Percentiles rank a stretch among this genome's conserved stretches.
Evolutionary conservation across 225 moss, liverwort and hornwort species (phyloP).

Genomic region (Neckera pumila): DNA sequence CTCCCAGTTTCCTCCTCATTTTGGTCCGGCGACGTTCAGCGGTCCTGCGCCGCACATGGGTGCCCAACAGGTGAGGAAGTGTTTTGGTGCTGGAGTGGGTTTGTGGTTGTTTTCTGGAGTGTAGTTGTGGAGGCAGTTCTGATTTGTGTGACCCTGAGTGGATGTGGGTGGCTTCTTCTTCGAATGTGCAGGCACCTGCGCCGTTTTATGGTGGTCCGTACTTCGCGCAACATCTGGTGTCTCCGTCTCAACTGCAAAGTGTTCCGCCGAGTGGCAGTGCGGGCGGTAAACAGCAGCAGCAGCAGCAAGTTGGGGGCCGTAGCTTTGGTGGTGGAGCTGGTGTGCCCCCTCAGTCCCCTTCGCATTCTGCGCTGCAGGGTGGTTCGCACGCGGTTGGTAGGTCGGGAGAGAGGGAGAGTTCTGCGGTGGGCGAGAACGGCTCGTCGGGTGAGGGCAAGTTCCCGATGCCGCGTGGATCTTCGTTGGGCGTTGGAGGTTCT

Average conservation of each 20-base stretch:
- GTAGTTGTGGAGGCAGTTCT: background rate
- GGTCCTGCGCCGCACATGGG: conserved; percentile 44
- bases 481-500: conserved; percentile 6
- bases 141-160: background rate
- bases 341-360: conserved; percentile 35
- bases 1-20: conserved; percentile 52
- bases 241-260: conserved; percentile 43
- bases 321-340: conserved; percentile 25
- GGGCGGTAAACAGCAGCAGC: conserved; percentile 20
- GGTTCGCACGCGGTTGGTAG: conserved; percentile 29
- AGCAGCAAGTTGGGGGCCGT: conserved; percentile 17
- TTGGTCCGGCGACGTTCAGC: conserved; percentile 41
- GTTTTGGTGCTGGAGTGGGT: background rate
- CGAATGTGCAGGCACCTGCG: conserved; percentile 48
- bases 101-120: background rate
- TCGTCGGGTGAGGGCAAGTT: conserved; percentile 60
- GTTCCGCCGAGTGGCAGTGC: conserved; percentile 30
- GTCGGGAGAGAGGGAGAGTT: conserved; percentile 43
- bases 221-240: conserved; percentile 58
- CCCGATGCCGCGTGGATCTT: conserved; percentile 24
- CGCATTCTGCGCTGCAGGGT: conserved; percentile 34
- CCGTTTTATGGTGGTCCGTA: conserved; percentile 66
- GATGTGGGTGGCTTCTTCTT: no score
- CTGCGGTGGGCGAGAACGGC: conserved; percentile 28
- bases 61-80: conserved; percentile 30